phyloP scores from a whole-genome alignment of 2,329 filamentous ascomycete genomes.

The Teratosphaeria viscida region DNA sequence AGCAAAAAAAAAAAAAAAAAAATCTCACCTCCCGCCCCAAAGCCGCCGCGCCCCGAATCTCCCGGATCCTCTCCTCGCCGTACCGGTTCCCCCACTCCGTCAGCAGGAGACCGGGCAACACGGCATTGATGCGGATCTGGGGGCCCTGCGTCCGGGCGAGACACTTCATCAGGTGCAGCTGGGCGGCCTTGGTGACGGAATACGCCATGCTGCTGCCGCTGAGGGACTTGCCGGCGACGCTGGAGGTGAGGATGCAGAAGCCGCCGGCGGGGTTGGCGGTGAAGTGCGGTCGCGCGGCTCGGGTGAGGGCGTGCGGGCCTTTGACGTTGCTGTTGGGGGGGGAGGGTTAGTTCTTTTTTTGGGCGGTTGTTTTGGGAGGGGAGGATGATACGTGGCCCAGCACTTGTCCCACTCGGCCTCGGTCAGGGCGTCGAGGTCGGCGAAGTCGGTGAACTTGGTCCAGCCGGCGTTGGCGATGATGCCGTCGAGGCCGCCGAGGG shows the following conservation, averaged over 20 bases:
- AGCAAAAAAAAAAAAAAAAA: too few relatives aligned
- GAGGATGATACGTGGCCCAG: constrained; percentile 34
- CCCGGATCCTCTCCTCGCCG: constrained; percentile 46
- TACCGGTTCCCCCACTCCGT: constrained; percentile 51
- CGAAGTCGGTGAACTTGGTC: constrained; percentile 50
- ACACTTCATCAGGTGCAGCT: constrained; percentile 56
- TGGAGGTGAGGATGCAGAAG: constrained; percentile 52
- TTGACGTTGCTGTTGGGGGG: constrained; percentile 1
- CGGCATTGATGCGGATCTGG: constrained; percentile 54
- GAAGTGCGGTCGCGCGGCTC: constrained; percentile 45
- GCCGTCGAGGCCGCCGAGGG: constrained; percentile 63
- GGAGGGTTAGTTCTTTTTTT: too few relatives aligned
- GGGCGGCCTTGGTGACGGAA: constrained; percentile 64
- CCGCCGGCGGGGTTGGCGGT: constrained; percentile 53
- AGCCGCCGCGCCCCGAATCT: constrained; percentile 44
- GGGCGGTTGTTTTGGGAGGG: too few relatives aligned
- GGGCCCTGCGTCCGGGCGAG: constrained; percentile 51
- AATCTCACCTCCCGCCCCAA: constrained; percentile 48
- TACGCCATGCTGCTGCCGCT: constrained; percentile 57
- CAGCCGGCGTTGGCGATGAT: constrained; percentile 67
- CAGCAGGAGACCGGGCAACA: constrained; percentile 53
- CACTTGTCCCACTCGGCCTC: constrained; percentile 58
- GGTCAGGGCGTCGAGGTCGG: constrained; percentile 46
- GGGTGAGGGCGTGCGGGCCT: constrained; percentile 11
- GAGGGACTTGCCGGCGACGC: constrained; percentile 44